These are phyloP conservation scores for Talaromyces sp. DNA, from an alignment of 2,329 filamentous ascomycete species.

Conservation along the genomic window DNA sequence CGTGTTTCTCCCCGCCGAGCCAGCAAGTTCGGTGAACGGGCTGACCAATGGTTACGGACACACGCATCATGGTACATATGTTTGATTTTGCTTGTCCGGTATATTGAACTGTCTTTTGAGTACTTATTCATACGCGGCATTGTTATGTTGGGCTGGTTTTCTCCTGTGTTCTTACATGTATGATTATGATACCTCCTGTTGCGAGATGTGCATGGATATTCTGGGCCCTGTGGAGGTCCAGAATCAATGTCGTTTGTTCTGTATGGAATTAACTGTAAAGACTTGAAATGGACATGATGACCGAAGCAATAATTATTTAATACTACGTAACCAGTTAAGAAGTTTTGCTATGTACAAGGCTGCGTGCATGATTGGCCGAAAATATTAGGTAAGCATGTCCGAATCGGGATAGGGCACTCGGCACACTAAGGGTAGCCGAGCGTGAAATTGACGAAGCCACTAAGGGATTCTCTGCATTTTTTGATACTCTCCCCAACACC, in stretches of 20 bases:
- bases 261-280: neutral
- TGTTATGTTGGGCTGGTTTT: slow-evolving; percentile 27
- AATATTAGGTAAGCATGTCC: slow-evolving; percentile 5
- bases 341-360: neutral
- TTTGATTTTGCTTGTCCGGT: slow-evolving; percentile 22
- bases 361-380: neutral
- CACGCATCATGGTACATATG: slow-evolving; percentile 36
- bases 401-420: slow-evolving; percentile 9
- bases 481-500: neutral
- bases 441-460: neutral
- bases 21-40: slow-evolving; percentile 24
- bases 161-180: slow-evolving; percentile 31
- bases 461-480: neutral
- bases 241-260: neutral
- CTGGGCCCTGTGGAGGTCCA: neutral
- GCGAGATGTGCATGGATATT: slow-evolving; percentile 1
- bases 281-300: neutral
- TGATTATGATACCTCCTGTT: slow-evolving; percentile 40
- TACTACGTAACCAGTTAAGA: neutral
- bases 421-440: slow-evolving; percentile 10
- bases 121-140: slow-evolving; percentile 4
- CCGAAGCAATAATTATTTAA: neutral
- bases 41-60: slow-evolving; percentile 33
- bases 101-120: neutral
- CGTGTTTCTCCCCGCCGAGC: slow-evolving; percentile 15